Evolutionary conservation across 75 land plant species (phyloP).

Genomic region (Ceratopteris richardii): DNA sequence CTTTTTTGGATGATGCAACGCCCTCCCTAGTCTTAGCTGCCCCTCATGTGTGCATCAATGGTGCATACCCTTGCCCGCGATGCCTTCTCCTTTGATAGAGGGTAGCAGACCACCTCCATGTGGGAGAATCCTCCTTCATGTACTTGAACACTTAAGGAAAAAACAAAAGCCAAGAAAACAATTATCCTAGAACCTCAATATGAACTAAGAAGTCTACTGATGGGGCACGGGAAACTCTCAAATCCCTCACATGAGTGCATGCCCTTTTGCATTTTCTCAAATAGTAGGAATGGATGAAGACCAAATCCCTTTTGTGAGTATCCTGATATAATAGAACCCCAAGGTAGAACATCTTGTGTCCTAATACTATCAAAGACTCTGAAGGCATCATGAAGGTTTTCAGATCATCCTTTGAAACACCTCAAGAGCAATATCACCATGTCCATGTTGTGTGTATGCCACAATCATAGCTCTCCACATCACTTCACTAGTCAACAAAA

Average conservation of each 20-base stretch:
- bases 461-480: slow-evolving; percentile 15
- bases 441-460: slow-evolving; percentile 18
- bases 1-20: too few species aligned
- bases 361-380: slow-evolving; percentile 23
- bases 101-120: too few species aligned
- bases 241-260: slow-evolving; percentile 7
- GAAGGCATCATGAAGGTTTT: slow-evolving; percentile 6
- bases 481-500: slow-evolving; percentile 6
- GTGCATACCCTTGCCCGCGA: too few species aligned
- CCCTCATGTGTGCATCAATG: too few species aligned
- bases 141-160: too few species aligned
- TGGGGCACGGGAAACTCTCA: too few species aligned
- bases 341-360: slow-evolving; percentile 26
- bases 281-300: slow-evolving; percentile 9
- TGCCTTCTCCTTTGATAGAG: too few species aligned
- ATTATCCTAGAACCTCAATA: too few species aligned
- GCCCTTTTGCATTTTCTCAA: slow-evolving; percentile 10
- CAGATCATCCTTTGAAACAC: not conserved
- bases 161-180: too few species aligned
- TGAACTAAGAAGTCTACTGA: too few species aligned
- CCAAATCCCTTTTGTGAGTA: slow-evolving; percentile 15
- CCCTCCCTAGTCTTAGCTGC: too few species aligned
- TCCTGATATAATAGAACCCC: slow-evolving; percentile 41
- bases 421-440: slow-evolving; percentile 1
- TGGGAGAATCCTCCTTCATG: too few species aligned